phyloP scores from a whole-genome alignment of 805 yeast genomes.

The Crinitomyces ghanaensis region DNA sequence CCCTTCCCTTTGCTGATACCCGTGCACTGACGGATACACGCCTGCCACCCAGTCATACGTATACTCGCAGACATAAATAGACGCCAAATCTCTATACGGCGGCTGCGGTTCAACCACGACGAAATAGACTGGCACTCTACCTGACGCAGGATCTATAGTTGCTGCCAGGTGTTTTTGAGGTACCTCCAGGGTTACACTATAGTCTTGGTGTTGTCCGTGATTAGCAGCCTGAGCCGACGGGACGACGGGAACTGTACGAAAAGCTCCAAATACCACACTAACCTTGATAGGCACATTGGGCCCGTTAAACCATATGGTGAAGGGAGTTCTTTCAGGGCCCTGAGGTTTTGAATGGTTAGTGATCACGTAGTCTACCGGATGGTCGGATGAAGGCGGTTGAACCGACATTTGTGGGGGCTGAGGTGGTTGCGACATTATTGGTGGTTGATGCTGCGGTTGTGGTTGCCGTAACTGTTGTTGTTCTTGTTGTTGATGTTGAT shows the following conservation, averaged over 20 bases:
- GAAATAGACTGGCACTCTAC: constrained; percentile 8
- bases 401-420: neutral
- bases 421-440: neutral
- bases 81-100: constrained; percentile 5
- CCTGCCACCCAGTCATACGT: no score
- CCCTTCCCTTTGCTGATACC: no score
- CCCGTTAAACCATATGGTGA: neutral
- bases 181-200: no score
- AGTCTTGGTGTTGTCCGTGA: neutral
- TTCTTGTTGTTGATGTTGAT: constrained; percentile 2
- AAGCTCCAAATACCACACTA: neutral
- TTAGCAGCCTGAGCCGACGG: neutral
- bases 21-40: no score
- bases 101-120: constrained; percentile 6
- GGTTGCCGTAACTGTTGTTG: neutral
- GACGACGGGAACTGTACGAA: neutral
- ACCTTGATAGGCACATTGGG: neutral
- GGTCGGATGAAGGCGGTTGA: constrained; percentile 1
- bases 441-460: constrained; percentile 1
- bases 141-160: no score
- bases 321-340: neutral
- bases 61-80: constrained; percentile 12
- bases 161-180: no score
- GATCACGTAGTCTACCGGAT: neutral
- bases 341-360: neutral